Conservation (phyloP, 1,139 yeast genomes). For the Yarrowia galli region DNA sequence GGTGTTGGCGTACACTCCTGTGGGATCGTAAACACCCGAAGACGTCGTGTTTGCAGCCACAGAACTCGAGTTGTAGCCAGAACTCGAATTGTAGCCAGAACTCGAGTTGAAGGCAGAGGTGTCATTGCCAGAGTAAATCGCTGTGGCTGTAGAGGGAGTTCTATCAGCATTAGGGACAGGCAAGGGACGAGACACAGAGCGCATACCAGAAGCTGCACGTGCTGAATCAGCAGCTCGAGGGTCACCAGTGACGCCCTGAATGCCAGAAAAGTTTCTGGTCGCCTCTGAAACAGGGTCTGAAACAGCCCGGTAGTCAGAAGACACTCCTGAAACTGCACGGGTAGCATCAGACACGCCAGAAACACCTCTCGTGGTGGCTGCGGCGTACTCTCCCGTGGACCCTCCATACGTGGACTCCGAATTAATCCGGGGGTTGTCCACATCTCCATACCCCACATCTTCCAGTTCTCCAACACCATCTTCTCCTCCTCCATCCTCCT, state of each 20-base stretch:
- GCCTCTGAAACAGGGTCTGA: conserved; percentile 4
- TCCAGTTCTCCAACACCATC: background rate
- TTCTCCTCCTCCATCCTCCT: conserved; percentile 3
- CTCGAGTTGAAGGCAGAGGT: background rate
- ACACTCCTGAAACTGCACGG: background rate
- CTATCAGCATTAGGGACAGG: conserved; percentile 1
- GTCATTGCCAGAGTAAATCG: conserved; percentile 16
- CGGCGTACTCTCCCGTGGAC: background rate
- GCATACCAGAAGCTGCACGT: background rate
- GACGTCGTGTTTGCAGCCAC: conserved; percentile 26
- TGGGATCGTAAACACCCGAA: conserved; percentile 12
- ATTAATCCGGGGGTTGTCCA: background rate
- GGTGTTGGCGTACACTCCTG: conserved; percentile 8
- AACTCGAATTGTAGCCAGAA: conserved; percentile 13
- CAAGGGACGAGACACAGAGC: background rate
- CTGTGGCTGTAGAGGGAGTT: background rate
- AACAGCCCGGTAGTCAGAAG: background rate
- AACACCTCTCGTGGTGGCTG: background rate
- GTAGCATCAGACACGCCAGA: background rate
- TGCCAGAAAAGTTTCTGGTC: conserved; percentile 5
- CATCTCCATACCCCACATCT: background rate
- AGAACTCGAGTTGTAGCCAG: conserved; percentile 13
- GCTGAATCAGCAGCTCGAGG: conserved; percentile 1
- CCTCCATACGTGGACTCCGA: conserved; percentile 12
- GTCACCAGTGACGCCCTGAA: conserved; percentile 26